These are phyloP conservation scores for Lactifluus pinguis DNA, from an alignment of 768 basidiomycete genomes.

Conservation along the genomic window DNA sequence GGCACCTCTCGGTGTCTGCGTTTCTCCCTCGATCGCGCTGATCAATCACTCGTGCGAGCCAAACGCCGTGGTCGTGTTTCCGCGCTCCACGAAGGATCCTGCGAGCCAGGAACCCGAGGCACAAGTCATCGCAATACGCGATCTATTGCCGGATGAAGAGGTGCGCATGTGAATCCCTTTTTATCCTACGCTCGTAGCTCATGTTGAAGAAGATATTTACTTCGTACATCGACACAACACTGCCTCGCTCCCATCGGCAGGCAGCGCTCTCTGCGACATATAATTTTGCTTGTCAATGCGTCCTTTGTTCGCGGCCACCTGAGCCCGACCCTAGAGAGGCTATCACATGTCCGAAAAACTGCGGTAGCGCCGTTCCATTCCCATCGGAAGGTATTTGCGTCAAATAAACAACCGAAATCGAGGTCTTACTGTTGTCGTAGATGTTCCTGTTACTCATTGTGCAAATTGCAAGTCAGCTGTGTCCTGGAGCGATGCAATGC, in stretches of 20 bases:
- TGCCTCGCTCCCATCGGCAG: slow-evolving; percentile 49
- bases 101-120: slow-evolving; percentile 46
- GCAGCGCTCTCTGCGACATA: slow-evolving; percentile 60
- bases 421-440: slow-evolving; percentile 26
- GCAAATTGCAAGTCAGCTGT: slow-evolving; percentile 43
- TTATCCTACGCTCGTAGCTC: neutral
- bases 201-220: slow-evolving; percentile 51
- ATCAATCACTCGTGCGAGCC: slow-evolving; percentile 86
- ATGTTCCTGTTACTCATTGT: slow-evolving; percentile 42
- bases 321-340: slow-evolving; percentile 59
- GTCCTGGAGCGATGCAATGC: slow-evolving; percentile 40
- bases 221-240: slow-evolving; percentile 78
- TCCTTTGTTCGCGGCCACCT: slow-evolving; percentile 36
- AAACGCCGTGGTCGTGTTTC: slow-evolving; percentile 90
- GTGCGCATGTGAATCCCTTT: slow-evolving; percentile 29
- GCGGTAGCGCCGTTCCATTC: slow-evolving; percentile 53
- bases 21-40: slow-evolving; percentile 71
- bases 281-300: slow-evolving; percentile 66
- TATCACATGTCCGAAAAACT: slow-evolving; percentile 59
- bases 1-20: slow-evolving; percentile 73
- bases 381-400: slow-evolving; percentile 47
- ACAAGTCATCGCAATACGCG: slow-evolving; percentile 63
- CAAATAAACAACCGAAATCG: neutral
- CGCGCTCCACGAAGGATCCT: slow-evolving; percentile 36
- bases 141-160: slow-evolving; percentile 62